phyloP scores from a whole-genome alignment of 225 moss, liverwort and hornwort species.

The Sphagnum contortum region DNA sequence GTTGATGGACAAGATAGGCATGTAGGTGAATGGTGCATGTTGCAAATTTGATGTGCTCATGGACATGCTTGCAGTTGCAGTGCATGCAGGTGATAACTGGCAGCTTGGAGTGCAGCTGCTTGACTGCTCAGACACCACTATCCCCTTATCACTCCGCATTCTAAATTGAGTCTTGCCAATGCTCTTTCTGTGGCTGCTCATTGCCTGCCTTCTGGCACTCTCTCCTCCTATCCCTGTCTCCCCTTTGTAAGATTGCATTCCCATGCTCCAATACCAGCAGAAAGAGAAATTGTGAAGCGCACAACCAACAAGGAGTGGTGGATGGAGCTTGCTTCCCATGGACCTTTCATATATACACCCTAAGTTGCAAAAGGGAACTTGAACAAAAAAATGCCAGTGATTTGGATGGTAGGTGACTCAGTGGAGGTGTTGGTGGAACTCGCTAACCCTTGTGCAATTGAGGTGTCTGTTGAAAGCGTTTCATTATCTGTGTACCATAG shows the following conservation, averaged over 20 bases:
- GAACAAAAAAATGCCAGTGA: constrained; percentile 54
- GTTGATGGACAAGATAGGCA: constrained; percentile 31
- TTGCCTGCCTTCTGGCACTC: constrained; percentile 76
- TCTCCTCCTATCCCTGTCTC: constrained; percentile 78
- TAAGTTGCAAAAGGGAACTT: constrained; percentile 63
- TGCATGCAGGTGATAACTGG: constrained; percentile 86
- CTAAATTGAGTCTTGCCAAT: constrained; percentile 65
- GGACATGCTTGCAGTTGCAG: constrained; percentile 92
- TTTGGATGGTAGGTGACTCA: constrained; percentile 91
- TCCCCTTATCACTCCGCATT: constrained; percentile 77
- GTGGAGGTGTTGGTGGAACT: constrained; percentile 89
- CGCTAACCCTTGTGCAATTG: constrained; percentile 93
- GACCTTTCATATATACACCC: constrained; percentile 93
- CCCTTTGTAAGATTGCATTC: constrained; percentile 92
- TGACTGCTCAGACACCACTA: constrained; percentile 85
- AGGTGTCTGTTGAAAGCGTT: constrained; percentile 80
- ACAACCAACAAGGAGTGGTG: constrained; percentile 73
- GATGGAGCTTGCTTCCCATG: constrained; percentile 74
- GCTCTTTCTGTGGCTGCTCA: constrained; percentile 77
- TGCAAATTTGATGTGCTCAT: constrained; percentile 92
- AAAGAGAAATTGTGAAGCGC: constrained; percentile 86
- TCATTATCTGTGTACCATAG: constrained; percentile 72
- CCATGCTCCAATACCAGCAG: constrained; percentile 59
- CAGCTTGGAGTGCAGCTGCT: constrained; percentile 96
- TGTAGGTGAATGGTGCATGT: constrained; percentile 77